Base-by-base conservation (phyloP, 2,329 filamentous ascomycete species). In the Stagonosporopsis vannaccii region DNA sequence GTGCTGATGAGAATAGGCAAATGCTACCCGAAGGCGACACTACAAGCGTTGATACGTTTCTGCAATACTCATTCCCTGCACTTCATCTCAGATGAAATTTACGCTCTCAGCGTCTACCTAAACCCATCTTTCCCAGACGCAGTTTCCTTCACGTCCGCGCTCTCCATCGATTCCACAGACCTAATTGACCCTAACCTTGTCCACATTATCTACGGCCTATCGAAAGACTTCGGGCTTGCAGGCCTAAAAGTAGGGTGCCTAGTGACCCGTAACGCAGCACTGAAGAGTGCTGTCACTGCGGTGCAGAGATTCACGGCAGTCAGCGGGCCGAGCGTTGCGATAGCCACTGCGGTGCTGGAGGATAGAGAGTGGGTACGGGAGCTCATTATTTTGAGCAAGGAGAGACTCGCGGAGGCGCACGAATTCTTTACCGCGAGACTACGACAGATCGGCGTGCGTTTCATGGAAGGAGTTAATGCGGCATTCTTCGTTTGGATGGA, bases 31-130 rank as follows among this genome's bases (percentile, higher is more conserved):
- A 20, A 70, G 65, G 50, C 55, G 8, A 71, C 73, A 5, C 59
- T 84, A 8, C 56, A 78, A 0, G 71, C 67, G 5, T 67, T 83
- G 28, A 80, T 85, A 77, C 64, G 68, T 1, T 61, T 85, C 22
- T 86, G 84, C 59, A 74, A 84, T 46, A 75, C 77, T 50, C 71
- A 85, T 57, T 56, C 74, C 3, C 69, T 86, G 2, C 83, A 86
- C 61, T 71, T 86, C 32, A 78, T 87, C 68, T 81, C 79, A 59
- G 84, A 87, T 61, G 84, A 87, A 63, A 81, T 87, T n/a, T 87
- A 87, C 62, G 84, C 82, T 0, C 64, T 85, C 2, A 85, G 83
- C 0, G 72, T 81, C 0, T 86, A 50, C 12, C 15, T 19, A 8
- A 50, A 56, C 9, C 35, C 35, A 0, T 26, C 25, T 6, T 28